Percentiles rank a stretch among this genome's conserved stretches.
Conservation (phyloP, 257 asterid species). For the Jaltomata sinuosa region DNA sequence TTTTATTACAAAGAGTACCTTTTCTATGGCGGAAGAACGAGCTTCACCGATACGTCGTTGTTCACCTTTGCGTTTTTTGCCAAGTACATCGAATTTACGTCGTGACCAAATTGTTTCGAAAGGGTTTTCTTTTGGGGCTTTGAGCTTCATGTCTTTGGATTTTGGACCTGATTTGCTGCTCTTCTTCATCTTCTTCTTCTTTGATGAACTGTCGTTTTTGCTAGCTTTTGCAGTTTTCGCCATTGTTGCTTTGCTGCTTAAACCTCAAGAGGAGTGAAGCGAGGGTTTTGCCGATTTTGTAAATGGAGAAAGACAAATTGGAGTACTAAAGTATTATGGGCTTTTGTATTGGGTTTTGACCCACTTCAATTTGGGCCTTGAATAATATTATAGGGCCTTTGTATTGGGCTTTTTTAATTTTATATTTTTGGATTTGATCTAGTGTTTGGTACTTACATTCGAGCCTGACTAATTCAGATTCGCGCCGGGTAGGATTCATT, state of each 20-base stretch:
- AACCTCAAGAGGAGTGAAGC: neutral
- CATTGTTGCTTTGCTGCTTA: slow-evolving; percentile 26
- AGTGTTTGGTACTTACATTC: too few species aligned
- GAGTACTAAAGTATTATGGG: too few species aligned
- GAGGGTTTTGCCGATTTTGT: neutral
- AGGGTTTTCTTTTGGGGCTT: slow-evolving; percentile 52
- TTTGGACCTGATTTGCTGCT: slow-evolving; percentile 45
- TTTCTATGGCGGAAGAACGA: slow-evolving; percentile 72
- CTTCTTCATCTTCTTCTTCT: slow-evolving; percentile 47
- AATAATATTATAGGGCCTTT: too few species aligned
- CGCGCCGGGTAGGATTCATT: too few species aligned
- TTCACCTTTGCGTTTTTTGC: slow-evolving; percentile 80
- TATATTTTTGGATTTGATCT: too few species aligned
- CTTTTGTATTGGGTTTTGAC: neutral
- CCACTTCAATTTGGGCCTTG: too few species aligned
- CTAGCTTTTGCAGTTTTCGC: slow-evolving; percentile 39
- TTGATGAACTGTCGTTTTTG: slow-evolving; percentile 28
- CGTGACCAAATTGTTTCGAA: slow-evolving; percentile 91
- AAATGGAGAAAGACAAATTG: too few species aligned
- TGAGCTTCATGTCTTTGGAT: slow-evolving; percentile 49
- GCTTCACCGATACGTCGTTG: slow-evolving; percentile 84
- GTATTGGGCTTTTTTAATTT: too few species aligned
- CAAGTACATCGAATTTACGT: slow-evolving; percentile 67
- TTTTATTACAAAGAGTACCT: slow-evolving; percentile 29
- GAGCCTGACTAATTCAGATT: too few species aligned